Percentiles rank a stretch among this genome's conserved stretches.
Evolutionary conservation across 1,284 basidiomycete genomes (phyloP).

Genomic region (Earliella scabrosa): DNA sequence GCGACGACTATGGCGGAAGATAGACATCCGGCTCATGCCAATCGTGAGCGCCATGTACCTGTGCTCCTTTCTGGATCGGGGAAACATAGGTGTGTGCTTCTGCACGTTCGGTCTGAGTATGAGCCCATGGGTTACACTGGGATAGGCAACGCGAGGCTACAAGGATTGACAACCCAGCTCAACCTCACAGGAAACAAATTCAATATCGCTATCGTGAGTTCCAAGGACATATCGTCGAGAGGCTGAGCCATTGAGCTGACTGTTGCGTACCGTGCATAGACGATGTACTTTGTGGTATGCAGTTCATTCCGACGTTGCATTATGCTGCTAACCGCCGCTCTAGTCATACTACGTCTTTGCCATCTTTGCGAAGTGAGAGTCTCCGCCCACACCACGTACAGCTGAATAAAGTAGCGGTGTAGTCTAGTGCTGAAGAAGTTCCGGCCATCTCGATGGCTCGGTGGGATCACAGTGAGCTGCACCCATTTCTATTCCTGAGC

Average conservation of each 20-base stretch:
- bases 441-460: slow-evolving; percentile 36
- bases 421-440: slow-evolving; percentile 38
- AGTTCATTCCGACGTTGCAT: too few species aligned
- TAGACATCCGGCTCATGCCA: slow-evolving; percentile 40
- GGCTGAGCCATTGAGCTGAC: neutral
- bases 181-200: slow-evolving; percentile 60
- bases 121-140: slow-evolving; percentile 35
- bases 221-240: neutral
- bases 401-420: neutral
- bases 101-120: slow-evolving; percentile 33
- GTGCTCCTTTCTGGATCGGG: slow-evolving; percentile 36
- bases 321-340: neutral
- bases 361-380: slow-evolving; percentile 65
- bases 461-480: slow-evolving; percentile 34
- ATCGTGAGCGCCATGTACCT: slow-evolving; percentile 44
- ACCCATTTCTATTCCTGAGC: too few species aligned
- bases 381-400: too few species aligned
- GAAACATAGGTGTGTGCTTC: slow-evolving; percentile 36
- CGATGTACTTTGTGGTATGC: slow-evolving; percentile 69
- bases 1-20: slow-evolving; percentile 17
- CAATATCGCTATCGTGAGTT: slow-evolving; percentile 63
- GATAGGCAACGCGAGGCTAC: slow-evolving; percentile 65
- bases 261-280: slow-evolving; percentile 48
- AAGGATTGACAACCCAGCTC: slow-evolving; percentile 58
- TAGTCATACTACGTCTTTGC: slow-evolving; percentile 65